Evolutionary conservation across 1,284 basidiomycete genomes (phyloP), one percentile per base, ranked within the genome.

Genomic region (Puccinia horiana): DNA sequence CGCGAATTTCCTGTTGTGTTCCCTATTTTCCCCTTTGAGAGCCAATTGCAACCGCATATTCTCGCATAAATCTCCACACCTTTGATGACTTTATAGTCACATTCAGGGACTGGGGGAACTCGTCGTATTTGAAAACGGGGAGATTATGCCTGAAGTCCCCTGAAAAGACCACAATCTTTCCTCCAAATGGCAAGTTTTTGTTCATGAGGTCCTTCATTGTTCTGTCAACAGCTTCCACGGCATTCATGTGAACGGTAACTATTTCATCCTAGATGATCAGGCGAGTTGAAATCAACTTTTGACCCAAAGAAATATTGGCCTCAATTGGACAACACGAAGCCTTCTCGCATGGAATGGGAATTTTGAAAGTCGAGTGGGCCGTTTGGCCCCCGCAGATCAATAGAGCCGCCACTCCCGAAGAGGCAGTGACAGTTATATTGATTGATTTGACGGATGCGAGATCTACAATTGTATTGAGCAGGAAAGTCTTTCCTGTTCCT

Each of bases 401-500:
- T 1, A 90, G 84, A 6, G 89, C 85, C 18, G 89, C 87, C 76
- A 90, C 88, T 0, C 89, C 89, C n/a, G n/a, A n/a, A n/a, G n/a
- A n/a, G 2, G 88, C 89, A 0, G 88, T 86, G 83, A 90, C 87
- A 18, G 82, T 35, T 0, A 84, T 85, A n/a, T n/a, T n/a, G n/a
- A n/a, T n/a, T n/a, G n/a, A n/a, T 42, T 85, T 80, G 14, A 83
- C 76, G 23, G 86, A 84, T 2, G 90, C 29, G 5, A 81, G 54
- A 76, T 85, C 63, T 79, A 87, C 87, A 56, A 90, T 82, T 0
- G 88, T 87, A 12, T 88, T 89, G 81, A 88, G 88, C 0, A 90
- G 61, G 85, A 87, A 90, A 0, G 89, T 90, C 82, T 90, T 91
- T 2, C 89, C 89, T 82, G 58, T 63, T 35, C 58, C 58, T 3